Percentiles rank a stretch among this genome's conserved stretches.
Conservation (phyloP, 192 early-diverging fungal genomes). For the Phycomyces nitens region DNA sequence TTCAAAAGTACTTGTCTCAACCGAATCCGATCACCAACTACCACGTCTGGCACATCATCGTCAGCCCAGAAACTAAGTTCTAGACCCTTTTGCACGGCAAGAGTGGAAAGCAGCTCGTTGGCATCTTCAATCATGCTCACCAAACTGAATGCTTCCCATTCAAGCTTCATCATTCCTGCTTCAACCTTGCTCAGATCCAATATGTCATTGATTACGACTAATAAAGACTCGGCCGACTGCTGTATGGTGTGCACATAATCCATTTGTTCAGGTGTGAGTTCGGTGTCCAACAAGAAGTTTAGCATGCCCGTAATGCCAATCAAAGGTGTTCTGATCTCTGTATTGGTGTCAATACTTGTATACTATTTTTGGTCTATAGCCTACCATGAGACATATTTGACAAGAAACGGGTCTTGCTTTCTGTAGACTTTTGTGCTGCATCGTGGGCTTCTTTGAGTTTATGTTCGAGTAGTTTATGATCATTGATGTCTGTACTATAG, state of each 20-base stretch:
- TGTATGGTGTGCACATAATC: conserved; percentile 78
- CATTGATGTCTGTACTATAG: conserved; percentile 53
- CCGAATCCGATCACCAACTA: conserved; percentile 72
- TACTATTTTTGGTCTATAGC: not conserved
- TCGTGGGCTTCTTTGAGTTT: conserved; percentile 56
- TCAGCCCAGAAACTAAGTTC: conserved; percentile 65
- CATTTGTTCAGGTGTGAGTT: conserved; percentile 72
- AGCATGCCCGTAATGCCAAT: conserved; percentile 78
- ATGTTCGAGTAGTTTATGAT: conserved; percentile 55
- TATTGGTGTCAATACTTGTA: not conserved
- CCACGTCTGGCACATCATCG: conserved; percentile 62
- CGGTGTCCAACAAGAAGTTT: conserved; percentile 69
- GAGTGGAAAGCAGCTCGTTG: conserved; percentile 68
- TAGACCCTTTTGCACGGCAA: conserved; percentile 69
- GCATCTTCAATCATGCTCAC: conserved; percentile 61
- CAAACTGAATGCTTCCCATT: conserved; percentile 65
- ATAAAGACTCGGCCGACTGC: conserved; percentile 67
- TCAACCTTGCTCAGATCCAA: conserved; percentile 82
- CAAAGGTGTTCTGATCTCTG: conserved; percentile 79
- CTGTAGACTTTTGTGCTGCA: conserved; percentile 56
- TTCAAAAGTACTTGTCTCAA: conserved; percentile 78
- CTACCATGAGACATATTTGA: conserved; percentile 62
- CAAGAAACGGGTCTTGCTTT: conserved; percentile 58
- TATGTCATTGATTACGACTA: conserved; percentile 82
- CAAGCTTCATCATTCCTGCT: conserved; percentile 79